Evolutionary conservation across 1,139 yeast species (phyloP), one percentile per base, ranked within the genome.

Genomic region (Geotrichum cucujoidarum): DNA sequence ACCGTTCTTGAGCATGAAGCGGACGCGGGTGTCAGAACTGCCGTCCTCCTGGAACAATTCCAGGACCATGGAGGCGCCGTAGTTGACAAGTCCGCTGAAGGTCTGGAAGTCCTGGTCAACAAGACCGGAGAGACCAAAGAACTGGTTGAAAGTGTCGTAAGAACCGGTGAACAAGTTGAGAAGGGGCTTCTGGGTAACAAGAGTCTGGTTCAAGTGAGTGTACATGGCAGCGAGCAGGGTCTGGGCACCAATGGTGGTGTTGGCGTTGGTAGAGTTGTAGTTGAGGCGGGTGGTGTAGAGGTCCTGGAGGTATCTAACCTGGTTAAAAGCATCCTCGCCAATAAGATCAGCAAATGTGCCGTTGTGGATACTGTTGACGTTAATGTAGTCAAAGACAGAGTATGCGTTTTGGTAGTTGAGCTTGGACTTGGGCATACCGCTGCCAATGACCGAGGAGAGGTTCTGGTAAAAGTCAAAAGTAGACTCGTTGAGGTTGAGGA

Each of bases 1-100:
- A 45, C 76, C 76, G 51, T 73, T 73, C 51, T 67, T 67, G 63
- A 70, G 64, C 5, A 72, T 66, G 57, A 72, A 71, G 52, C 70
- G 68, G 18, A 73, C 74, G 48, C 52, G 67, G n/a, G 55, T 49
- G 25, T 59, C 59, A 49, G 55, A 52, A 48, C 60, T 56, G 35
- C 54, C 49, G 45, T 45, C 44, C 8, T 25, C 20, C 39, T 60
- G 54, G 47, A 71, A 58, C 29, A 73, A 57, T 49, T 73, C 77
- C 58, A 70, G 71, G 8, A 70, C 74, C 40, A 65, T 60, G 4
- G 71, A 61, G 20, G 73, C 57, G 31, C 74, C 76, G 54, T 72
- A 73, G 45, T 67, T 65, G 52, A 75, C 73, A 64, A 72, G 62
- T 18, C 74, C 74, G 20, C 70, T 67, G 59, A 72, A 73, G 22